phyloP scores from a whole-genome alignment of 805 yeast species.

The Suhomyces canberraensis region DNA sequence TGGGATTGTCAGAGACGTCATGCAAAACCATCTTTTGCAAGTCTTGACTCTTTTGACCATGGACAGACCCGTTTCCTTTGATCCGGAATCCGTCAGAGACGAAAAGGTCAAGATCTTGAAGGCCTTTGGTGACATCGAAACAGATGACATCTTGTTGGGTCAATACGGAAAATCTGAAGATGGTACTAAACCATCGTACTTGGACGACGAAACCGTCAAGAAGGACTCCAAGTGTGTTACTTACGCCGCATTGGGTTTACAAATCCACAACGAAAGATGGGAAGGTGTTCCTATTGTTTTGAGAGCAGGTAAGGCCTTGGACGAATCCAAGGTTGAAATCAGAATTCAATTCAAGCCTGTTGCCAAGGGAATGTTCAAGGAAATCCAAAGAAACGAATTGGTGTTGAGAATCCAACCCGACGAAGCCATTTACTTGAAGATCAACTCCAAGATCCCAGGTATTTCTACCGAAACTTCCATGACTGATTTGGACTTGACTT shows the following conservation, averaged over 20 bases:
- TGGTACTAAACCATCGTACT: constrained; percentile 84
- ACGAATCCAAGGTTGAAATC: constrained; percentile 91
- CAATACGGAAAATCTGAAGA: constrained; percentile 85
- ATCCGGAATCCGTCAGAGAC: constrained; percentile 91
- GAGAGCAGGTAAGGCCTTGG: constrained; percentile 97
- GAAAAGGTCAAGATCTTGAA: constrained; percentile 92
- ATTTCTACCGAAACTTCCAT: constrained; percentile 75
- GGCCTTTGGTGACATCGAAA: constrained; percentile 67
- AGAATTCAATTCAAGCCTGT: constrained; percentile 89
- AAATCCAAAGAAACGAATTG: constrained; percentile 86
- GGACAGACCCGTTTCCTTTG: constrained; percentile 92
- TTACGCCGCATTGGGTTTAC: constrained; percentile 78
- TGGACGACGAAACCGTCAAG: constrained; percentile 88
- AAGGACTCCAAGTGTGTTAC: constrained; percentile 84
- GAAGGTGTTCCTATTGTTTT: constrained; percentile 94
- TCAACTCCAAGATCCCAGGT: constrained; percentile 94
- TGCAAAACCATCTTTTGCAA: constrained; percentile 96
- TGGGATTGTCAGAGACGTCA: constrained; percentile 96
- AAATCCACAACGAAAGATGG: constrained; percentile 93
- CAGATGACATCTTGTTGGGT: constrained; percentile 71
- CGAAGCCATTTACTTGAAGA: constrained; percentile 89
- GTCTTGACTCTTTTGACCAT: constrained; percentile 86
- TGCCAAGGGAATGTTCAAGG: constrained; percentile 74
- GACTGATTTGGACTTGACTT: constrained; percentile 88
- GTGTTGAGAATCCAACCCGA: constrained; percentile 93